Conservation (phyloP, 2,329 filamentous ascomycete genomes). For the Paraphoma chrysanthemicola region DNA sequence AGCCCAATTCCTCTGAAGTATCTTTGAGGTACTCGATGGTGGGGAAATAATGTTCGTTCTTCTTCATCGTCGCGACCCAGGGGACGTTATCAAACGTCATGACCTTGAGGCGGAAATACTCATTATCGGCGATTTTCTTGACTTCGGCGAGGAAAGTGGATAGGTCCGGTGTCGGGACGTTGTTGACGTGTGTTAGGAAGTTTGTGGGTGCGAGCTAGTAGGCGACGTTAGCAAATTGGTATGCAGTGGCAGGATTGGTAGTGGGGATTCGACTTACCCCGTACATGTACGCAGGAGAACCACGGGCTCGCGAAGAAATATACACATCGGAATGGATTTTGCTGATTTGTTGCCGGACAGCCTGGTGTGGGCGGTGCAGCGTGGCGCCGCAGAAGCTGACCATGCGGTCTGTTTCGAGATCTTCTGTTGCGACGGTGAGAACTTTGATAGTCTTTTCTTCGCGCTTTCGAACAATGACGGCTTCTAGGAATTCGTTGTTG, state of each 20-base stretch:
- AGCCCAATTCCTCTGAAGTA: conserved; percentile 57
- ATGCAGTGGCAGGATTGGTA: conserved; percentile 76
- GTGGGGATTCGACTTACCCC: conserved; percentile 55
- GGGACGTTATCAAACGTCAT: conserved; percentile 98
- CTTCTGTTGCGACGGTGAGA: conserved; percentile 84
- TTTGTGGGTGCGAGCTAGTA: conserved; percentile 88
- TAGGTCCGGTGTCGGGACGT: conserved; percentile 81
- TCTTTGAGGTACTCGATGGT: conserved; percentile 72
- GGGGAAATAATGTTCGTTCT: conserved; percentile 94
- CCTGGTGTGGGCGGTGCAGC: conserved; percentile 91
- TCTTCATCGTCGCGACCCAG: conserved; percentile 99
- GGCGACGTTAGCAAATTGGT: conserved; percentile 55
- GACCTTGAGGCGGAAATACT: conserved; percentile 96
- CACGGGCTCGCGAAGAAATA: conserved; percentile 74
- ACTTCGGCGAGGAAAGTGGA: conserved; percentile 81
- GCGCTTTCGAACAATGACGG: conserved; percentile 84
- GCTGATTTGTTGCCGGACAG: conserved; percentile 95
- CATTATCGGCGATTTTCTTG: conserved; percentile 90
- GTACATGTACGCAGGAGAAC: conserved; percentile 46
- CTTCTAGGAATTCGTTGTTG: conserved; percentile 80
- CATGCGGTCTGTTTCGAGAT: conserved; percentile 90
- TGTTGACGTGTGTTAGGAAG: conserved; percentile 96
- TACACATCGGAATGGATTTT: conserved; percentile 97
- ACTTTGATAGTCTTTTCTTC: conserved; percentile 78
- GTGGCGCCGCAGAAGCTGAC: conserved; percentile 96